Evolutionary conservation across 2,329 filamentous ascomycete genomes (phyloP).

Genomic region (Drechslerella coelobrocha): DNA sequence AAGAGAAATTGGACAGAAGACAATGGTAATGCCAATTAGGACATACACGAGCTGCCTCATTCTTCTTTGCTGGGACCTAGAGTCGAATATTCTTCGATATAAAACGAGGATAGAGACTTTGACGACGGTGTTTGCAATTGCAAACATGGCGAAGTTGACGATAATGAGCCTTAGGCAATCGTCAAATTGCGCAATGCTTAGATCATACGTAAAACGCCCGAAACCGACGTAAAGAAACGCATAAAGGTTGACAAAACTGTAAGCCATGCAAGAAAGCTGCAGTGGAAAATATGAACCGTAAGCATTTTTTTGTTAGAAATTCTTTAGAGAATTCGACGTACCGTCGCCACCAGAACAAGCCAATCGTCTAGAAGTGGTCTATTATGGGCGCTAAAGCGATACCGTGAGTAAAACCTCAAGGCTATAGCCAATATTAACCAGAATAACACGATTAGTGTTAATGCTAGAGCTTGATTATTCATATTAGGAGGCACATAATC

Average conservation of each 20-base stretch:
- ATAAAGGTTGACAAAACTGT: constrained; percentile 26
- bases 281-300: too few species aligned
- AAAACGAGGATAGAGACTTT: constrained; percentile 42
- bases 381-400: constrained; percentile 21
- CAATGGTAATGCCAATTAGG: constrained; percentile 25
- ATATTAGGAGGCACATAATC: constrained; percentile 45
- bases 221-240: constrained; percentile 45
- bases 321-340: constrained; percentile 15
- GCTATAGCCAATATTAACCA: constrained; percentile 29
- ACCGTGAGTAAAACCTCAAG: constrained; percentile 39
- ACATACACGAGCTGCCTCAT: constrained; percentile 38
- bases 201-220: constrained; percentile 40
- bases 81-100: constrained; percentile 45
- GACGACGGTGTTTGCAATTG: constrained; percentile 43
- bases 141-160: constrained; percentile 38
- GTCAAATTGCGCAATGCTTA: constrained; percentile 30
- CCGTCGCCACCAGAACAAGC: constrained; percentile 39
- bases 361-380: constrained; percentile 43
- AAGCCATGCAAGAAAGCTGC: constrained; percentile 33
- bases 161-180: constrained; percentile 31
- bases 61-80: constrained; percentile 37
- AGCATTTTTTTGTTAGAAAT: too few species aligned
- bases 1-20: constrained; percentile 40
- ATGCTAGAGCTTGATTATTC: constrained; percentile 15
- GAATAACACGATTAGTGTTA: constrained; percentile 32